These are phyloP conservation scores for Neurospora intermedia DNA, from an alignment of 495 filamentous ascomycete genomes.

Conservation along the genomic window DNA sequence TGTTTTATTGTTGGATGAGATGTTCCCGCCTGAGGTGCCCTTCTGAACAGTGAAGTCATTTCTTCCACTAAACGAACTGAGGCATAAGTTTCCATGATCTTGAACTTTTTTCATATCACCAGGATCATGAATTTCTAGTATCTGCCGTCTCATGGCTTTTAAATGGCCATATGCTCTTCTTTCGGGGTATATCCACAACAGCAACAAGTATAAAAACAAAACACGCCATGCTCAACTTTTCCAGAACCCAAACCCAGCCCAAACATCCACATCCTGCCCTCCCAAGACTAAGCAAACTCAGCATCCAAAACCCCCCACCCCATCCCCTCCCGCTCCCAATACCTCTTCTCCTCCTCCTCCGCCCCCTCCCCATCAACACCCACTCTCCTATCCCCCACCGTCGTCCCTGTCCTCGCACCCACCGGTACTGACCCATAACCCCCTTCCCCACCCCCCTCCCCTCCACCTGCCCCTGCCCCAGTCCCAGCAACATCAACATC, in stretches of 20 bases:
- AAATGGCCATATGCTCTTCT: neutral
- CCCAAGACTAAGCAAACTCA: slow-evolving; percentile 4
- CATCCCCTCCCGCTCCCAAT: slow-evolving; percentile 3
- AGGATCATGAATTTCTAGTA: too few relatives aligned
- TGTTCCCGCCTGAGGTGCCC: too few relatives aligned
- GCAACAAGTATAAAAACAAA: neutral
- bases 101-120: too few relatives aligned
- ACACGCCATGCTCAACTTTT: neutral
- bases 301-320: slow-evolving; percentile 11
- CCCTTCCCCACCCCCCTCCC: too few relatives aligned
- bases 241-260: neutral
- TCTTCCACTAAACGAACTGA: too few relatives aligned
- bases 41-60: too few relatives aligned
- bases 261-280: neutral
- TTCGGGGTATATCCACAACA: neutral
- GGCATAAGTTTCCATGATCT: too few relatives aligned
- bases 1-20: too few relatives aligned
- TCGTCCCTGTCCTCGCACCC: neutral
- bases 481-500: too few relatives aligned
- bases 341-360: neutral
- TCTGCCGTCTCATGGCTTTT: neutral
- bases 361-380: slow-evolving; percentile 1
- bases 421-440: neutral
- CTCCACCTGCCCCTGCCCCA: too few relatives aligned
- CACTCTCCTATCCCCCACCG: neutral